phyloP scores from a whole-genome alignment of 805 yeast genomes.

The Metschnikowia drakensbergensis region DNA sequence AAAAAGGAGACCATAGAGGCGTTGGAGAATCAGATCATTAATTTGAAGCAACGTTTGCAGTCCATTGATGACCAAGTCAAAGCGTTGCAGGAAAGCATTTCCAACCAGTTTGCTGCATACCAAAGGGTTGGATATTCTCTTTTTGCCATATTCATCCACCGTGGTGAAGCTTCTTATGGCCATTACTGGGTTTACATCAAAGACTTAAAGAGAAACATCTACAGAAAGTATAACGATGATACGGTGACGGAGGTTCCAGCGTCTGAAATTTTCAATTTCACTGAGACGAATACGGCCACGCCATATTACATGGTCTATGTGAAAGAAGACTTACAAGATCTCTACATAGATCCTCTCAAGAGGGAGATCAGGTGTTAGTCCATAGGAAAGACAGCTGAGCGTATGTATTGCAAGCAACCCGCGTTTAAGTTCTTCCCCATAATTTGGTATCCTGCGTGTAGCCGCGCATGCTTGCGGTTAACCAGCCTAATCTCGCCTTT shows the following conservation, averaged over 20 bases:
- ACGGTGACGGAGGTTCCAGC: conserved; percentile 76
- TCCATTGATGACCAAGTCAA: conserved; percentile 40
- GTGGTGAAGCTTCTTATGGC: conserved; percentile 95
- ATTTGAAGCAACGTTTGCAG: conserved; percentile 45
- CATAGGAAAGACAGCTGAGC: background rate
- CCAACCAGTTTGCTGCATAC: conserved; percentile 59
- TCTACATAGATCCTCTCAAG: conserved; percentile 62
- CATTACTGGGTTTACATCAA: conserved; percentile 95
- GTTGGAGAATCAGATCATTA: conserved; percentile 44
- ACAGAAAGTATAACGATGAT: conserved; percentile 92
- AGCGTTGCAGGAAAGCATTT: conserved; percentile 46
- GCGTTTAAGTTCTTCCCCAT: conserved; percentile 1
- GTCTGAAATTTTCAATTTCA: conserved; percentile 63
- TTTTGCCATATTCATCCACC: conserved; percentile 89
- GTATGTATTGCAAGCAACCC: background rate
- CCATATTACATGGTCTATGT: conserved; percentile 90
- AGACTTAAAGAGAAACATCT: conserved; percentile 63
- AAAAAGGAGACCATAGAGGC: conserved; percentile 46
- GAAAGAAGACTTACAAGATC: conserved; percentile 51
- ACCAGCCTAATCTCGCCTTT: background rate
- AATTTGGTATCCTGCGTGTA: conserved; percentile 2
- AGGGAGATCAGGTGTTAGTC: conserved; percentile 30
- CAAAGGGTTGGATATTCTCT: conserved; percentile 69
- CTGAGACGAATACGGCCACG: conserved; percentile 76
- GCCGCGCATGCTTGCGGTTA: conserved; percentile 6